phyloP scores from a whole-genome alignment of 495 filamentous ascomycete genomes.

The Neurospora sp. region DNA sequence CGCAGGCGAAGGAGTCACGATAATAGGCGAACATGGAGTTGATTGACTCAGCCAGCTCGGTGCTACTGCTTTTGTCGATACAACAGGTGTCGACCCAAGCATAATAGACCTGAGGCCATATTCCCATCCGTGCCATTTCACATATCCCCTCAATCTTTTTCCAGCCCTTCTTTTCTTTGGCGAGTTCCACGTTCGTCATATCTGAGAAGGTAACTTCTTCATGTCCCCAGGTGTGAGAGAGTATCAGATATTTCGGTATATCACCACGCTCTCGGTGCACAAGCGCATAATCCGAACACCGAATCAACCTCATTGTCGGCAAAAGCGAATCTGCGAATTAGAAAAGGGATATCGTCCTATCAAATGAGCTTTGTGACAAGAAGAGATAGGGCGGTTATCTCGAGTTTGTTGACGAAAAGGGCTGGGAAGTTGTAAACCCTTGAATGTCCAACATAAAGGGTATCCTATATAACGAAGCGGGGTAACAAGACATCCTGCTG shows the following conservation, averaged over 20 bases:
- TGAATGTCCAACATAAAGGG: too few species aligned
- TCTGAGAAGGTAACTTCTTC: conserved; percentile 10
- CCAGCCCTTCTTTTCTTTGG: conserved; percentile 13
- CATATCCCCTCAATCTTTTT: conserved; percentile 11
- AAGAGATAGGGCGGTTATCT: too few species aligned
- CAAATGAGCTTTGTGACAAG: too few species aligned
- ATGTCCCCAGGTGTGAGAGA: conserved; percentile 14
- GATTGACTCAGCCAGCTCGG: conserved; percentile 29
- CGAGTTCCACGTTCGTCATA: background rate
- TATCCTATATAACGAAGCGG: background rate
- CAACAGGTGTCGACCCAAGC: conserved; percentile 18
- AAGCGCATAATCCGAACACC: background rate
- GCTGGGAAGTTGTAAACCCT: too few species aligned
- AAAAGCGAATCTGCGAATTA: too few species aligned
- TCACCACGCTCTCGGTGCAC: too few species aligned
- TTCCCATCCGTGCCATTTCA: background rate
- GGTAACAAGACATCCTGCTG: background rate
- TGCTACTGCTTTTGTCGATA: conserved; percentile 29
- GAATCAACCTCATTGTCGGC: background rate
- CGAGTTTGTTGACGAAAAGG: too few species aligned
- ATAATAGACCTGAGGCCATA: conserved; percentile 1
- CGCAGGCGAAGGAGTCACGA: background rate
- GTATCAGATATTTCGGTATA: background rate
- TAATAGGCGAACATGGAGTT: conserved; percentile 23
- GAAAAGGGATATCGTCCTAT: too few species aligned